phyloP scores from a whole-genome alignment of 345 rosid genomes.

The Eucalyptus rudis region DNA sequence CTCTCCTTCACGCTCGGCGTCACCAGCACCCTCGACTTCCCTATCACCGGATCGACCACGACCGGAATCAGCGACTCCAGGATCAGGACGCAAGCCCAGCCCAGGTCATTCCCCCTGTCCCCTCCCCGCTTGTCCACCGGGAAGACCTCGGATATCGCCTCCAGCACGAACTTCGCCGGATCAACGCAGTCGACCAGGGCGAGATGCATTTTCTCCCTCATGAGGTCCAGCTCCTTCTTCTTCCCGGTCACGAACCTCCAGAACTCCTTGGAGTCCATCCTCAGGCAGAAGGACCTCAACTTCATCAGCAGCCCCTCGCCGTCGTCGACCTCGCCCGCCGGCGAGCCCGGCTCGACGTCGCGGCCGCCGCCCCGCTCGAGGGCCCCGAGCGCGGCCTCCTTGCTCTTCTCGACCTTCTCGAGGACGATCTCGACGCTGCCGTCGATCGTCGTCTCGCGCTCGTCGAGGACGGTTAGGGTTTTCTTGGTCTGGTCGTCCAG shows the following conservation, averaged over 20 bases:
- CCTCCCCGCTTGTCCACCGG: constrained; percentile 74
- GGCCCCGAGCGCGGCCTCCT: constrained; percentile 31
- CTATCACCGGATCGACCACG: constrained; percentile 81
- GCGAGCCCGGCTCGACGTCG: constrained; percentile 10
- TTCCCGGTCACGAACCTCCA: constrained; percentile 63
- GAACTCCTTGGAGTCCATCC: constrained; percentile 66
- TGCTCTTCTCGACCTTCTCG: constrained; percentile 39
- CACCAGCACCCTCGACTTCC: constrained; percentile 65
- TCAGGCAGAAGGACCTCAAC: constrained; percentile 43
- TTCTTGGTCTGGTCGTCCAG: constrained; percentile 66
- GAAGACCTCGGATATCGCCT: constrained; percentile 83
- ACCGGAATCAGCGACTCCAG: constrained; percentile 86
- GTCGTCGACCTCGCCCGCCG: constrained; percentile 68
- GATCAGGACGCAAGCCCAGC: constrained; percentile 94
- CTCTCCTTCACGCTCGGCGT: constrained; percentile 60
- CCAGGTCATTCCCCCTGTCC: constrained; percentile 54
- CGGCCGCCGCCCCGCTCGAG: constrained; percentile 17
- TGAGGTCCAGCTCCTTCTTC: constrained; percentile 63
- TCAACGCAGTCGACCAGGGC: constrained; percentile 75
- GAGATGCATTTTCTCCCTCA: constrained; percentile 54
- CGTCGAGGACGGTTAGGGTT: constrained; percentile 59
- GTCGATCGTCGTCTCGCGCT: constrained; percentile 81
- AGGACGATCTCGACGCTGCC: constrained; percentile 74
- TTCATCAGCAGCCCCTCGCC: constrained; percentile 46
- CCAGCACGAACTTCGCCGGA: constrained; percentile 80